Evolutionary conservation across 2,329 filamentous ascomycete species (phyloP).

Genomic region (Sarocladiaceae sp.): DNA sequence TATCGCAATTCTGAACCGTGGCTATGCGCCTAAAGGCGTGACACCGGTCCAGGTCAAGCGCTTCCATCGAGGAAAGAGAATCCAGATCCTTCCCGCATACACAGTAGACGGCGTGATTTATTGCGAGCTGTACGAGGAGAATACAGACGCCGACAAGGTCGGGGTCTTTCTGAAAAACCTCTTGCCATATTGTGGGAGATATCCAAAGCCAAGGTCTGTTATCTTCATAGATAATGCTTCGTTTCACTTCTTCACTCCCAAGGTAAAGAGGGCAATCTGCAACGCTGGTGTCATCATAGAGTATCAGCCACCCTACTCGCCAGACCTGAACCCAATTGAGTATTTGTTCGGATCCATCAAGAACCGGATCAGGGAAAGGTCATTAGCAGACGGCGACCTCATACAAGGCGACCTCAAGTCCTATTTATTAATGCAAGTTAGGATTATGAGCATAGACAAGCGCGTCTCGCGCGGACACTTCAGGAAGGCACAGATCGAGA

Average conservation of each 20-base stretch:
- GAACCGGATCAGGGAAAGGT: conserved; percentile 13
- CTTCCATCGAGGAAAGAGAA: conserved; percentile 15
- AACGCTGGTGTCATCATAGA: conserved; percentile 13
- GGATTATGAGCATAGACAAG: conserved; percentile 8
- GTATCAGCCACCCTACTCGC: conserved; percentile 12
- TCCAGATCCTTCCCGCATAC: conserved; percentile 13
- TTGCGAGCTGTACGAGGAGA: conserved; percentile 15
- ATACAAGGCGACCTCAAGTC: conserved; percentile 16
- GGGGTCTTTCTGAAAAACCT: conserved; percentile 14
- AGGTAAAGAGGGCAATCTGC: conserved; percentile 10
- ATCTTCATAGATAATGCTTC: conserved; percentile 17
- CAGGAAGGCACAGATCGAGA: conserved; percentile 3
- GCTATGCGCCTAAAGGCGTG: conserved; percentile 14
- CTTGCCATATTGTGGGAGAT: conserved; percentile 14
- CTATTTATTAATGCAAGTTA: conserved; percentile 16
- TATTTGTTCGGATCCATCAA: conserved; percentile 15
- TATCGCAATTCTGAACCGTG: conserved; percentile 12
- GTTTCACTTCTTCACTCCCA: conserved; percentile 14
- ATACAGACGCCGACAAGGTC: conserved; percentile 12
- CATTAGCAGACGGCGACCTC: conserved; percentile 14
- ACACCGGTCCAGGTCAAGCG: conserved; percentile 12
- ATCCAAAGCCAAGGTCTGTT: conserved; percentile 14
- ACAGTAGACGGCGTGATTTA: conserved; percentile 13
- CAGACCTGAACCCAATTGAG: conserved; percentile 14
- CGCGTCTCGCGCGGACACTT: neutral